Evolutionary conservation across 257 asterid genomes (phyloP).

Genomic region (Plantago major): DNA sequence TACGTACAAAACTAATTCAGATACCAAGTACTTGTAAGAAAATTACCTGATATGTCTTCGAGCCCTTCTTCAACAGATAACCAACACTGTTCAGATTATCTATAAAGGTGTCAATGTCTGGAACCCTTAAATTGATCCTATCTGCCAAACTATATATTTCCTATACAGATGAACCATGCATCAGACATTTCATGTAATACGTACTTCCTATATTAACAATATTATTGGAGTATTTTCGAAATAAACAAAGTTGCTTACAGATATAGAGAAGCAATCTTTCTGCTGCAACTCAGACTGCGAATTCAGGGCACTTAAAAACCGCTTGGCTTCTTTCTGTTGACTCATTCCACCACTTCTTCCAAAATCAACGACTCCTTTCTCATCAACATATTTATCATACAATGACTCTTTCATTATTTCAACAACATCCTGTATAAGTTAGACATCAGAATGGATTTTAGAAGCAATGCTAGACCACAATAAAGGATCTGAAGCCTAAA

Average conservation of each 20-base stretch:
- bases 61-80: constrained; percentile 87
- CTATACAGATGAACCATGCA: constrained; percentile 34
- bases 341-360: constrained; percentile 99
- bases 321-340: constrained; percentile 94
- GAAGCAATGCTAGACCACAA: too few relatives aligned
- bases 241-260: constrained; percentile 42
- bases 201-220: too few relatives aligned
- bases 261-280: constrained; percentile 81
- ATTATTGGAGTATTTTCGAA: constrained; percentile 12
- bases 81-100: constrained; percentile 83
- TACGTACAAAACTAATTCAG: background rate
- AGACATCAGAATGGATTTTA: too few relatives aligned
- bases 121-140: constrained; percentile 65
- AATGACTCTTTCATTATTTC: constrained; percentile 96
- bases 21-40: background rate
- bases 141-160: constrained; percentile 90
- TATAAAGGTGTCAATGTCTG: constrained; percentile 78
- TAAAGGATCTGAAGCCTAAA: constrained; percentile 8
- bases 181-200: constrained; percentile 21
- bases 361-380: constrained; percentile 88
- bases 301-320: constrained; percentile 78
- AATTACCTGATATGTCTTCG: constrained; percentile 83
- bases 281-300: constrained; percentile 79
- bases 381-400: constrained; percentile 92
- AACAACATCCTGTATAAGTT: constrained; percentile 96